phyloP scores from a whole-genome alignment of 2,329 filamentous ascomycete species.

The Xylariaceae sp. region DNA sequence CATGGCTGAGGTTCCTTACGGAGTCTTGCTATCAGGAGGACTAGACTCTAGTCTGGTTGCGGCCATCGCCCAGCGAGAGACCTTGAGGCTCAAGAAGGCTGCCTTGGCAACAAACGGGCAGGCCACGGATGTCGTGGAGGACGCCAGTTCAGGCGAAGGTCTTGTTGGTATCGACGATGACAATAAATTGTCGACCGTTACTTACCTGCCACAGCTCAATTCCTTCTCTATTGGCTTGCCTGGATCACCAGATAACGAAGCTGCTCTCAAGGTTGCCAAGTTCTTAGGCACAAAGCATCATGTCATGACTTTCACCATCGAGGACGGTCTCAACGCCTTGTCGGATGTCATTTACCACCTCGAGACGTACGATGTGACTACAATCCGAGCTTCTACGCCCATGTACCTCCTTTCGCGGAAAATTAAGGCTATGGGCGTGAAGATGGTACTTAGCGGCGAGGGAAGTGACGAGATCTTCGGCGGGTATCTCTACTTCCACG shows the following conservation, averaged over 20 bases:
- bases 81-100: conserved; percentile 74
- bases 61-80: conserved; percentile 94
- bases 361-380: conserved; percentile 97
- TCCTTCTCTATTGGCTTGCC: conserved; percentile 98
- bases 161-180: conserved; percentile 95
- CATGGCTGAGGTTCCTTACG: conserved; percentile 99
- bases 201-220: conserved; percentile 93
- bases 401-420: conserved; percentile 98
- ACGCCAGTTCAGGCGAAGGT: conserved; percentile 69
- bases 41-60: conserved; percentile 95
- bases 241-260: conserved; percentile 88
- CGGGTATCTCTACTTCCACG: conserved; percentile 98
- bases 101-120: conserved; percentile 58
- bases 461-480: conserved; percentile 98
- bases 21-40: conserved; percentile 92
- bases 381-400: conserved; percentile 95
- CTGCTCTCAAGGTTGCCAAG: conserved; percentile 90
- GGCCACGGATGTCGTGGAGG: conserved; percentile 49
- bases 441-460: conserved; percentile 98
- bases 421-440: conserved; percentile 99
- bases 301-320: conserved; percentile 96
- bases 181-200: conserved; percentile 86
- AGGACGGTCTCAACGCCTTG: conserved; percentile 95
- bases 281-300: conserved; percentile 98
- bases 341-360: conserved; percentile 98